phyloP scores from a whole-genome alignment of 2,329 filamentous ascomycete species.

The Berkeleyomyces basicola region DNA sequence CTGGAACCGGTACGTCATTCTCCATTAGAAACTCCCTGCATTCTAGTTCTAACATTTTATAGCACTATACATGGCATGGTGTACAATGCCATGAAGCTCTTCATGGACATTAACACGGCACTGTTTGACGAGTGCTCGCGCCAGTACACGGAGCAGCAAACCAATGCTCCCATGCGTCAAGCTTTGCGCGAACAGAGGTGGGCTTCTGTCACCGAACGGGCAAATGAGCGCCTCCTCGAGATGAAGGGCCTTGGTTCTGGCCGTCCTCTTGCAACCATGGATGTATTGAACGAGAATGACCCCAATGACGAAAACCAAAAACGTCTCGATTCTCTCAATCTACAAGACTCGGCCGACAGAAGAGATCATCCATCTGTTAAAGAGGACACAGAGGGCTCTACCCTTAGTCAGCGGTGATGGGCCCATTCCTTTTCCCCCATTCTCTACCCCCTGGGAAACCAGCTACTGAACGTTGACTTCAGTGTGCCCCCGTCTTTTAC shows the following conservation, averaged over 20 bases:
- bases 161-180: slow-evolving; percentile 73
- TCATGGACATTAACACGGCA: slow-evolving; percentile 99
- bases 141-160: slow-evolving; percentile 93
- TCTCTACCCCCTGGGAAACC: background rate
- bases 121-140: slow-evolving; percentile 97
- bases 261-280: slow-evolving; percentile 27
- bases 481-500: background rate
- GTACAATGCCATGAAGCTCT: slow-evolving; percentile 98
- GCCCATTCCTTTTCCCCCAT: slow-evolving; percentile 11
- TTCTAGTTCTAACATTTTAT: background rate
- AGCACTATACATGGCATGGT: slow-evolving; percentile 99
- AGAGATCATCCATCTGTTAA: slow-evolving; percentile 23
- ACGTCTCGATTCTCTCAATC: slow-evolving; percentile 72
- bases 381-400: background rate
- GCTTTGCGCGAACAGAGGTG: slow-evolving; percentile 71
- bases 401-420: slow-evolving; percentile 1
- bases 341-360: slow-evolving; percentile 61
- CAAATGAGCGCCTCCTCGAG: slow-evolving; percentile 45
- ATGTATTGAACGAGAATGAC: slow-evolving; percentile 58
- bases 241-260: slow-evolving; percentile 21
- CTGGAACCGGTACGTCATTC: slow-evolving; percentile 70
- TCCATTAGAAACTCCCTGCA: background rate
- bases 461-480: background rate
- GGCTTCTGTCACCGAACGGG: slow-evolving; percentile 70
- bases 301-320: slow-evolving; percentile 71